Percentiles rank a stretch among this genome's conserved stretches.
Conservation (phyloP, 2,329 filamentous ascomycete species). For the Ophiostoma sp. region DNA sequence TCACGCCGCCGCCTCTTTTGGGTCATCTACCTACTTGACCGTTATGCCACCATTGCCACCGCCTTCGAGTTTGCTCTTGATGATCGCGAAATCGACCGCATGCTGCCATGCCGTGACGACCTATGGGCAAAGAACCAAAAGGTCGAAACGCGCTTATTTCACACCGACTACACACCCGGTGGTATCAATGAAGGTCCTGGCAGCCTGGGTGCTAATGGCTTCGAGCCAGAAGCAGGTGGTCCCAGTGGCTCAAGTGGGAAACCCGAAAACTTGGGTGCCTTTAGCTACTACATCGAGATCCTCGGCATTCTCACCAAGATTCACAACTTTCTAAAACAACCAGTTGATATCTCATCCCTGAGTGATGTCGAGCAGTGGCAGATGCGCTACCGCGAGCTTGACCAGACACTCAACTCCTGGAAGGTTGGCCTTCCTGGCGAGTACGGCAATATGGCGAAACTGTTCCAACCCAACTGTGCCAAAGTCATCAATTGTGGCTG, state of each 20-base stretch:
- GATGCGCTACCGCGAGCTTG: conserved; percentile 75
- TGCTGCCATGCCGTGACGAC: conserved; percentile 80
- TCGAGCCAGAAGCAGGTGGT: conserved; percentile 19
- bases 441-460: conserved; percentile 75
- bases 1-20: conserved; percentile 79
- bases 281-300: conserved; percentile 87
- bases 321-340: conserved; percentile 81
- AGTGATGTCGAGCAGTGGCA: conserved; percentile 89
- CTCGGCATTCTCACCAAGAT: conserved; percentile 81
- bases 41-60: conserved; percentile 84
- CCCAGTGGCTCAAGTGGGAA: conserved; percentile 29
- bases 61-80: conserved; percentile 88
- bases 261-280: conserved; percentile 77
- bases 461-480: conserved; percentile 63
- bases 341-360: conserved; percentile 78
- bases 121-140: conserved; percentile 77
- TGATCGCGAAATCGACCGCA: conserved; percentile 83
- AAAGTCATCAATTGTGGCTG: conserved; percentile 73
- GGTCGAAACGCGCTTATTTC: conserved; percentile 81
- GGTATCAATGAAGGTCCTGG: conserved; percentile 21
- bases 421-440: conserved; percentile 77
- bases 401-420: conserved; percentile 73
- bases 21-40: conserved; percentile 88
- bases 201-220: conserved; percentile 21
- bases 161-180: conserved; percentile 40